Base-by-base conservation (phyloP, 352 stramenopile species). In the Achlya hypogyna region DNA sequence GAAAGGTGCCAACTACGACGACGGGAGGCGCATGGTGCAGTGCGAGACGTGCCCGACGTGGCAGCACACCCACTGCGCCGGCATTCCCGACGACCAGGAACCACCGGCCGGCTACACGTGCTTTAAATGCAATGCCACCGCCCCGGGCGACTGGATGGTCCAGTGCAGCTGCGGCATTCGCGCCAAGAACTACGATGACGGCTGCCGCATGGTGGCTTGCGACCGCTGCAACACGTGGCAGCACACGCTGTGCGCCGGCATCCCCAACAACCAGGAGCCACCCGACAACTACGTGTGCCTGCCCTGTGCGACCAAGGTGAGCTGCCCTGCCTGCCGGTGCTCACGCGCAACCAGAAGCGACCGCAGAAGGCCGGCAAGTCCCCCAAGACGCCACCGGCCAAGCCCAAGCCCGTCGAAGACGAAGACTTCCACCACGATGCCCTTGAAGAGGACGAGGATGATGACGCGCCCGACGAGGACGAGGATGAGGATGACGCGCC, bases 11-110 rank as follows among this genome's bases (percentile, higher is more conserved):
- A 90, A 92, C 53, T 84, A 86, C 51, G 81, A 92, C 47, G 84
- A 92, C 59, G 73, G 75, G 9, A 69, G 73, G 25, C 78, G 75
- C 27, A 92, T 92, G 84, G 74, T 92, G 12, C 75, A 90, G 63
- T 91, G 83, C 42, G 81, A 86, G 25, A 75, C 62, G 29, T 91
- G 83, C 63, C 73, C 82, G 45, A 85, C 74, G 5, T 94, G 85
- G 85, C 78, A 89, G 53, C 85, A 94, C 53, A 89, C 83, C 0
- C 40, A 69, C 28, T 94, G 85, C 53, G 80, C 77, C 3, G 74
- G 75, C 0, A 80, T 92, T n/a, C 71, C 72, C 1, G 77, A 87
- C 51, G 74, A 67, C 0, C 71, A 76, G 34, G 75, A 86, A 6
- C 70, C 80, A 23, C 75, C 81, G 9, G 71, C 82, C 23, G 38